Conservation (phyloP, 2,329 filamentous ascomycete species). For the Microdochium nivale region DNA sequence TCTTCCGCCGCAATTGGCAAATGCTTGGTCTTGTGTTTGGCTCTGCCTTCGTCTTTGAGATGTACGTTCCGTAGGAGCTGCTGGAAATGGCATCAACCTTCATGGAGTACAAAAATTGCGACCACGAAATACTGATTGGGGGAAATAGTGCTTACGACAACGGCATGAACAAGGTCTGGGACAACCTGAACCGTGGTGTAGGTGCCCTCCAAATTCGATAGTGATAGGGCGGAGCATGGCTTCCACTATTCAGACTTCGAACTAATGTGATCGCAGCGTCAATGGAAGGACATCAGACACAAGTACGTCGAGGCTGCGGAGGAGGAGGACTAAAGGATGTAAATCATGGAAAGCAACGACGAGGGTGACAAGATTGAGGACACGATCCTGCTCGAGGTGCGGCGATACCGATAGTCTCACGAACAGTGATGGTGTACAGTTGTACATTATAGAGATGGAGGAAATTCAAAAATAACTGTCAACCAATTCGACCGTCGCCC, state of each 20-base stretch:
- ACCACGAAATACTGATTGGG: constrained; percentile 19
- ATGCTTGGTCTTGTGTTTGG: constrained; percentile 84
- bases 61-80: constrained; percentile 68
- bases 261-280: constrained; percentile 55
- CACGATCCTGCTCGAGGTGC: not conserved
- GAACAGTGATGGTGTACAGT: constrained; percentile 6
- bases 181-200: constrained; percentile 86
- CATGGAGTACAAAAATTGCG: not conserved
- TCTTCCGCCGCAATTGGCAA: constrained; percentile 80
- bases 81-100: too few relatives aligned
- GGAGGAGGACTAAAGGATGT: constrained; percentile 45
- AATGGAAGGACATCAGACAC: constrained; percentile 99
- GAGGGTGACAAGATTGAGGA: not conserved
- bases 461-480: not conserved
- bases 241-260: constrained; percentile 17
- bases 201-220: constrained; percentile 19
- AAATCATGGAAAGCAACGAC: not conserved
- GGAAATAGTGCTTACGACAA: constrained; percentile 68
- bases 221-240: not conserved
- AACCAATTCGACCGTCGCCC: too few relatives aligned
- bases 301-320: constrained; percentile 69
- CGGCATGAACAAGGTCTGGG: constrained; percentile 79
- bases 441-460: constrained; percentile 15
- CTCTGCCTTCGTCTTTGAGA: constrained; percentile 82
- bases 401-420: not conserved